Conservation (phyloP, 148 eudicot genomes). For the Tetragonia tetragonoides region DNA sequence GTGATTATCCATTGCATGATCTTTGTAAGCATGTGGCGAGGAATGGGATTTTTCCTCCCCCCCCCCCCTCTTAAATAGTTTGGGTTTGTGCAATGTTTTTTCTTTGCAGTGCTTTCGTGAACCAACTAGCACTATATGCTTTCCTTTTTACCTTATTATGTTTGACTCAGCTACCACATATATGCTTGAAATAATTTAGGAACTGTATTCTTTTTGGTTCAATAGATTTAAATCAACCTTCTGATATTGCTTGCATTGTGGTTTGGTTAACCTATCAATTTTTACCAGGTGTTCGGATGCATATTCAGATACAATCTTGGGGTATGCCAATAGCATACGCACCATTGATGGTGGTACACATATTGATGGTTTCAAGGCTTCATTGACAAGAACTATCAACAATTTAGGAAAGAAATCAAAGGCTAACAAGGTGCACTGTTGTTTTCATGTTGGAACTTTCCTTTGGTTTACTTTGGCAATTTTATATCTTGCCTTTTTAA, state of each 20-base stretch:
- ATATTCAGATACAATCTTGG: constrained; percentile 85
- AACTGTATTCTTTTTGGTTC: background rate
- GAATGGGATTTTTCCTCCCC: too few relatives aligned
- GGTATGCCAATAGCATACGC: constrained; percentile 98
- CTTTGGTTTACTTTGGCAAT: background rate
- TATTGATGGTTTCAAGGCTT: constrained; percentile 88
- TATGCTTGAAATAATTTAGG: background rate
- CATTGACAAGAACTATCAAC: constrained; percentile 83
- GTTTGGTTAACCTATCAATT: constrained; percentile 3
- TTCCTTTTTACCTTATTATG: background rate
- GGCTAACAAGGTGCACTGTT: constrained; percentile 64
- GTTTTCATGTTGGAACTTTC: background rate
- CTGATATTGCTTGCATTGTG: constrained; percentile 1
- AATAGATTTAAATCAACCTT: background rate
- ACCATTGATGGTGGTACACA: constrained; percentile 98
- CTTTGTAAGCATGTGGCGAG: background rate
- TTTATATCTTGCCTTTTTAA: background rate
- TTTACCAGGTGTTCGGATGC: constrained; percentile 89
- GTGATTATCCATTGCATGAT: background rate
- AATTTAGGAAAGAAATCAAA: constrained; percentile 80
- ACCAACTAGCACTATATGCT: background rate
- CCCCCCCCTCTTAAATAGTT: background rate
- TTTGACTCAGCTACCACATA: background rate
- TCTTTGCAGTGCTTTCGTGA: background rate
- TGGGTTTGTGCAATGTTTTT: too few relatives aligned